phyloP scores from a whole-genome alignment of 2,329 filamentous ascomycete species.

The Alternaria brassicae region DNA sequence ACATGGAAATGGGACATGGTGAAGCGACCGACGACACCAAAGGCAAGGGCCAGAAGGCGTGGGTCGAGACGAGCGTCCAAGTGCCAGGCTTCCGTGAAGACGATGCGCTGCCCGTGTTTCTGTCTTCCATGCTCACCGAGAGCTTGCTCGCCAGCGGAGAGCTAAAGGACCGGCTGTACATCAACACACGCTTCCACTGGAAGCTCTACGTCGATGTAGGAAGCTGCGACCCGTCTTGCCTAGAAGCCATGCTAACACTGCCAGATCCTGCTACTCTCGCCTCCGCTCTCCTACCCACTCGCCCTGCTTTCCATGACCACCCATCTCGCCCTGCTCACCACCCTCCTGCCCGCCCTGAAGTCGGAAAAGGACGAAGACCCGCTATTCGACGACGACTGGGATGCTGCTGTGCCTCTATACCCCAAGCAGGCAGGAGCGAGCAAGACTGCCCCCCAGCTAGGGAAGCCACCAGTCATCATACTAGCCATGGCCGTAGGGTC shows the following conservation, averaged over 20 bases:
- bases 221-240: not conserved
- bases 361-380: slow-evolving; percentile 95
- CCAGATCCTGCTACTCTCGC: slow-evolving; percentile 91
- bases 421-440: slow-evolving; percentile 53
- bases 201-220: slow-evolving; percentile 91
- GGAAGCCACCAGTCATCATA: slow-evolving; percentile 83
- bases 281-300: slow-evolving; percentile 88
- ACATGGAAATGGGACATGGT: slow-evolving; percentile 54
- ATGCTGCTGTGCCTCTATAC: slow-evolving; percentile 79
- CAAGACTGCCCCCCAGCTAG: slow-evolving; percentile 25
- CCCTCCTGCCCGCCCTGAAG: slow-evolving; percentile 81
- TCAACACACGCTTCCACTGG: slow-evolving; percentile 95
- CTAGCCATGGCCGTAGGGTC: slow-evolving; percentile 85
- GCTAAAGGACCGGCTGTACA: slow-evolving; percentile 74
- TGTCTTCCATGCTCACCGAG: slow-evolving; percentile 88
- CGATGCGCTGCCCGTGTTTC: slow-evolving; percentile 84
- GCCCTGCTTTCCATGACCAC: slow-evolving; percentile 91
- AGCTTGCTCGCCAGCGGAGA: slow-evolving; percentile 77
- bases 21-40: slow-evolving; percentile 35
- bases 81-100: slow-evolving; percentile 91
- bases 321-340: slow-evolving; percentile 89
- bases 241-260: slow-evolving; percentile 6
- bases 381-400: slow-evolving; percentile 98
- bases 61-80: slow-evolving; percentile 91
- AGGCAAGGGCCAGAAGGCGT: slow-evolving; percentile 65